Evolutionary conservation across 768 basidiomycete genomes (phyloP), one percentile per base, ranked within the genome.

Genomic region (Tylopilus vinaceipallidus): DNA sequence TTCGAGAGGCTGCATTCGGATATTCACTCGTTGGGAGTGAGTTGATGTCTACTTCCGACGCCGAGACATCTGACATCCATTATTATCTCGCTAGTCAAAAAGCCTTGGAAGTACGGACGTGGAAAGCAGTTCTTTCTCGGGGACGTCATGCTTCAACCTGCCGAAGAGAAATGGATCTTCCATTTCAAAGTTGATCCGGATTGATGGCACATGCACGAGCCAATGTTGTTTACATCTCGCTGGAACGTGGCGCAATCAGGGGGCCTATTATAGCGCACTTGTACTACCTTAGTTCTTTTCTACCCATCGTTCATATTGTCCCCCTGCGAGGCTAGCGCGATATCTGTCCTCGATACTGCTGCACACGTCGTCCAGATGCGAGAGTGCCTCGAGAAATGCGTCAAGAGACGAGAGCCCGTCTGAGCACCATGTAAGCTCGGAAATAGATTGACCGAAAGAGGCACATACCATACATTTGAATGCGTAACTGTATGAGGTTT

Each of bases 391-490:
- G 41, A 91, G 73, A 26, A 98, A 78, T 2, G 92, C 88, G 13
- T 82, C 78, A 14, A 95, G 71, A 0, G 95, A 91, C 4, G 94
- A 95, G n/a, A 89, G 74, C 32, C 83, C 79, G 63, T 98, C 95
- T 97, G 34, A 11, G 19, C 1, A 16, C 9, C n/a, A 13, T 34
- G n/a, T 45, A 22, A 50, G 46, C 50, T 17, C 23, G 32, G 49
- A 29, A 13, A 38, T 23, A 6, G 27, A 33, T 16, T 11, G 43
- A 45, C 3, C 16, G n/a, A 37, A 51, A 5, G 16, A 22, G 19
- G 4, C 23, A 76, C 93, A 54, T 61, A 98, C 94, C 94, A 59
- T 98, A 97, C 95, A 98, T 98, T 80, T 98, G 95, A 52, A 98
- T 92, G n/a, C 97, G 89, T 23, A 98, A 73, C 62, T 98, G 91